Evolutionary conservation across 1,284 basidiomycete genomes (phyloP).

Genomic region (Trichosporon faecale): DNA sequence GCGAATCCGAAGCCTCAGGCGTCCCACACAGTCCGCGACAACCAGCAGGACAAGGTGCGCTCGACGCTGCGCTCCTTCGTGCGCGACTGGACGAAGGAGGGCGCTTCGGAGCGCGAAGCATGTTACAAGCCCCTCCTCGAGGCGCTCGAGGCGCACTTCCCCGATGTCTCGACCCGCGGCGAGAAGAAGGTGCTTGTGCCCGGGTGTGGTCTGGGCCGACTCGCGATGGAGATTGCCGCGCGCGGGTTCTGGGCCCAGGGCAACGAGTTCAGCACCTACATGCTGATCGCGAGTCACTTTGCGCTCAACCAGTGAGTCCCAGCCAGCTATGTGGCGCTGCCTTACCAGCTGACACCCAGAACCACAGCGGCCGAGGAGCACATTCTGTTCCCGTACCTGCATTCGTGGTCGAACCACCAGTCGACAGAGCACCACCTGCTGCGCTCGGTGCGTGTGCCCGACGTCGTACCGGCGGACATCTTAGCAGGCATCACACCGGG

Average conservation of each 20-base stretch:
- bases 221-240: slow-evolving; percentile 80
- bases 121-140: slow-evolving; percentile 77
- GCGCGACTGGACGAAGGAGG: slow-evolving; percentile 83
- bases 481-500: slow-evolving; percentile 55
- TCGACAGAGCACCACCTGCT: slow-evolving; percentile 63
- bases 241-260: slow-evolving; percentile 80
- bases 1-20: background rate
- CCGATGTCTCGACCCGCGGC: slow-evolving; percentile 43
- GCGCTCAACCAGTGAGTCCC: slow-evolving; percentile 68
- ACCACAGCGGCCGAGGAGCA: slow-evolving; percentile 66
- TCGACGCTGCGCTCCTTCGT: slow-evolving; percentile 88
- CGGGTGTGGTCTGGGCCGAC: slow-evolving; percentile 77
- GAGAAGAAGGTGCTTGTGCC: slow-evolving; percentile 70
- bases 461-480: slow-evolving; percentile 72
- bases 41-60: slow-evolving; percentile 64
- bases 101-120: slow-evolving; percentile 67
- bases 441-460: slow-evolving; percentile 69
- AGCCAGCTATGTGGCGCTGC: background rate
- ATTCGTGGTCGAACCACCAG: slow-evolving; percentile 78
- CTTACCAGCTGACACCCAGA: slow-evolving; percentile 50
- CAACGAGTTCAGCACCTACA: slow-evolving; percentile 91
- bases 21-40: slow-evolving; percentile 34
- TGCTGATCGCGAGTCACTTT: slow-evolving; percentile 79
- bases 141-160: slow-evolving; percentile 66
- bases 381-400: slow-evolving; percentile 80